These are phyloP conservation scores for Cenococcum geophilum DNA, from an alignment of 495 filamentous ascomycete genomes.

Conservation along the genomic window DNA sequence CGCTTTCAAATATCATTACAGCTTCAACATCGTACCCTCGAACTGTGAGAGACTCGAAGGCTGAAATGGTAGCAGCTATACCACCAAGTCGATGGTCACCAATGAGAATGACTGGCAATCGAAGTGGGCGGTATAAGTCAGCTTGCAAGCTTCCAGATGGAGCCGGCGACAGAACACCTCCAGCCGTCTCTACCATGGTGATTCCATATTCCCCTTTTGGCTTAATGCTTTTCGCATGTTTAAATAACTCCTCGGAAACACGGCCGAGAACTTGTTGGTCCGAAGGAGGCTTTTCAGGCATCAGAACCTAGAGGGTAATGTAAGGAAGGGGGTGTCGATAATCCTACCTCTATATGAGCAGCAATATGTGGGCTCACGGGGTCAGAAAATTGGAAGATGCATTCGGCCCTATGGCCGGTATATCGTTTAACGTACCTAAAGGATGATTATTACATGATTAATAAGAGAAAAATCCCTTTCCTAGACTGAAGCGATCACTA, in stretches of 20 bases:
- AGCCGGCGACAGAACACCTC: slow-evolving; percentile 66
- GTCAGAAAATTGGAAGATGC: slow-evolving; percentile 62
- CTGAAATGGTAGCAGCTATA: slow-evolving; percentile 67
- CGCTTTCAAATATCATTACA: slow-evolving; percentile 57
- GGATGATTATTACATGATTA: background rate
- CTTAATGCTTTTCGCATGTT: slow-evolving; percentile 35
- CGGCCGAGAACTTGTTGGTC: slow-evolving; percentile 46
- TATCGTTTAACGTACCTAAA: slow-evolving; percentile 53
- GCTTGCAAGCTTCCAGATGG: slow-evolving; percentile 69
- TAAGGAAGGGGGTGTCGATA: background rate
- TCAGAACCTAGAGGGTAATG: background rate
- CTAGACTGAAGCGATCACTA: slow-evolving; percentile 7
- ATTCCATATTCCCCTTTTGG: slow-evolving; percentile 25
- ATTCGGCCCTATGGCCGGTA: slow-evolving; percentile 50
- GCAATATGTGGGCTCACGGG: slow-evolving; percentile 71
- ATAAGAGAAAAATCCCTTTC: background rate
- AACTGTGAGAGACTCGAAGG: slow-evolving; percentile 64
- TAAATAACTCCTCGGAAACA: slow-evolving; percentile 44
- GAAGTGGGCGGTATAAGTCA: slow-evolving; percentile 63
- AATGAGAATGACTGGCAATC: slow-evolving; percentile 65
- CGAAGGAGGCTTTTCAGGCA: slow-evolving; percentile 36
- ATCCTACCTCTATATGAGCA: slow-evolving; percentile 33
- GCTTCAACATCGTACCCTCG: slow-evolving; percentile 68
- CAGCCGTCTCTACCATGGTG: slow-evolving; percentile 68
- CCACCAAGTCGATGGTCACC: slow-evolving; percentile 67